phyloP scores from a whole-genome alignment of 31 red algal species.

The Odonthalia washingtoniensis region DNA sequence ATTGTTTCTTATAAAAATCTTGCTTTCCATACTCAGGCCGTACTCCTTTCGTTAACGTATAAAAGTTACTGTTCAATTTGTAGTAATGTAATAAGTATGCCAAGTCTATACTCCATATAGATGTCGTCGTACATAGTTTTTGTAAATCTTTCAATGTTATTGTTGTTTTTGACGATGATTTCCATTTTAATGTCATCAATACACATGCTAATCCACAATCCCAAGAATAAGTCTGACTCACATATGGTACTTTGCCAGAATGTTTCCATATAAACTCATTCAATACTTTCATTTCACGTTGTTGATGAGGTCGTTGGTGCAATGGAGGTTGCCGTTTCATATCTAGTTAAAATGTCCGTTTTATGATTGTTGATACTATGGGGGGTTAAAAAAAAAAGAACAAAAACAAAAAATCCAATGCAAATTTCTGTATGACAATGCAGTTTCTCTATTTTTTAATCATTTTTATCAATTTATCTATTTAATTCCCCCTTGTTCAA shows the following conservation, averaged over 20 bases:
- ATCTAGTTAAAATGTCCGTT: too few relatives aligned
- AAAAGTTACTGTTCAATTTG: conserved; percentile 54
- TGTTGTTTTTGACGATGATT: not conserved
- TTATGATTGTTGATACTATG: too few relatives aligned
- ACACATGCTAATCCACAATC: conserved; percentile 93
- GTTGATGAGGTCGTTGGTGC: too few relatives aligned
- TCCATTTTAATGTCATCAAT: conserved; percentile 52
- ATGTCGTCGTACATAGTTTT: conserved; percentile 32
- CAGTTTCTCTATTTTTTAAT: too few relatives aligned
- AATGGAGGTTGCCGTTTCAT: too few relatives aligned
- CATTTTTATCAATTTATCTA: too few relatives aligned
- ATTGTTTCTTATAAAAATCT: conserved; percentile 75
- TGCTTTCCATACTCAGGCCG: conserved; percentile 75
- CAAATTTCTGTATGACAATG: too few relatives aligned
- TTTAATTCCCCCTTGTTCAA: too few relatives aligned
- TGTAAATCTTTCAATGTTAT: conserved; percentile 49
- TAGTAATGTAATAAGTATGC: conserved; percentile 71
- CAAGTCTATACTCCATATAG: conserved; percentile 92
- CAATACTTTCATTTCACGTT: too few relatives aligned
- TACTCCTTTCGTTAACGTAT: conserved; percentile 76
- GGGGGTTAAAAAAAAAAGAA: too few relatives aligned
- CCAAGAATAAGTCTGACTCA: conserved; percentile 74
- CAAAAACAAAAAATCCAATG: too few relatives aligned
- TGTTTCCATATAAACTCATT: conserved; percentile 55
- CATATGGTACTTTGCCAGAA: conserved; percentile 48